Evolutionary conservation across 306 rosid genomes (phyloP), one percentile per base, ranked within the genome.

Genomic region (Rosa persica): DNA sequence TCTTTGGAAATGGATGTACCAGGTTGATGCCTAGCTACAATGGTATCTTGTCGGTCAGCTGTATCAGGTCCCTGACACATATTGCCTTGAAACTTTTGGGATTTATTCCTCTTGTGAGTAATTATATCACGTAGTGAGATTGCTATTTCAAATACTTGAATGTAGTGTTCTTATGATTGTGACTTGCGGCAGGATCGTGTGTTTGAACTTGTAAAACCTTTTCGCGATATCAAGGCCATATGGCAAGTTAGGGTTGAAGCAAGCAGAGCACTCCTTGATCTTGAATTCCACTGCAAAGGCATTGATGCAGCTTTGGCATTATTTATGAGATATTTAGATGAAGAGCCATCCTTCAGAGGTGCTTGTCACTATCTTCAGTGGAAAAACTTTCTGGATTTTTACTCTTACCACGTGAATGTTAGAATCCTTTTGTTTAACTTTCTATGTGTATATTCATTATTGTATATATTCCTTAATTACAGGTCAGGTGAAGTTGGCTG

Each of bases 11-110:
- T 88, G 80, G 78, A 61, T 88, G 73, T 81, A 61, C 70, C 90
- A 95, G 98, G 88, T 90, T 95, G 85, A 95, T 95, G 98, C 98
- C 98, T 57, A 92, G 98, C 84, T 88, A 92, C 87, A 95, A 92
- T 25, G 98, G 98, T 86, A 85, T 95, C 73, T 86, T 95, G 90
- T 88, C 98, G 3, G 80, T 93, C 61, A 91, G 97, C 81, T 95
- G 98, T 80, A 89, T 95, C 75, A 87, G 93, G 80, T 89, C 98
- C 77, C 82, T 95, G 89, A 82, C 98, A 43, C 98, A 95, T 83
- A 88, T 95, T 86, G 97, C 98, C n/a, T 72, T 89, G 52, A 95
- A 95, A 84, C 96, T 95, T 51, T 87, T 93, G 0, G 98, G 91
- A 70, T 90, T 85, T 80, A 81, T 92, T 82, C 90, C 98, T 80